phyloP scores from a whole-genome alignment of 108 stramenopile genomes.

The Fistulifera pelliculosa region DNA sequence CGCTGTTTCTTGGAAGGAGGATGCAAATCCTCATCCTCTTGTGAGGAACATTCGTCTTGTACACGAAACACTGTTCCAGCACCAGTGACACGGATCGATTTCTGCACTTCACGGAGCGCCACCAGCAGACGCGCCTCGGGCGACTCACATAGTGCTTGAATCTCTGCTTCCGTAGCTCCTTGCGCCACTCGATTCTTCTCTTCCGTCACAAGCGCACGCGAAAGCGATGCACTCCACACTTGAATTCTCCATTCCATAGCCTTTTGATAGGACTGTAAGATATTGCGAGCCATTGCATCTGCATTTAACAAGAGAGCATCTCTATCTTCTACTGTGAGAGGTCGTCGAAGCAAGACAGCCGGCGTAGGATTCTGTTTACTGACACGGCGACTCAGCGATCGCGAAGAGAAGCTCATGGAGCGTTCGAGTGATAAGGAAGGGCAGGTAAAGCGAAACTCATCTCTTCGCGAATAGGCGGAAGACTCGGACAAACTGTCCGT shows the following conservation, averaged over 20 bases:
- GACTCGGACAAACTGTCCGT: not conserved
- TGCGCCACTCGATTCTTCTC: constrained; percentile 30
- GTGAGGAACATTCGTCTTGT: constrained; percentile 17
- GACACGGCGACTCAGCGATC: not conserved
- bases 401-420: not conserved
- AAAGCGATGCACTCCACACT: constrained; percentile 57
- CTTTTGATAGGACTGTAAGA: constrained; percentile 65
- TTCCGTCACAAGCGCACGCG: constrained; percentile 36
- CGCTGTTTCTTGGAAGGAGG: constrained; percentile 22
- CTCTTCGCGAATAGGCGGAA: no score
- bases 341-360: constrained; percentile 43
- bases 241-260: constrained; percentile 67
- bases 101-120: constrained; percentile 16
- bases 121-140: constrained; percentile 31
- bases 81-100: constrained; percentile 43
- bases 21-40: constrained; percentile 12
- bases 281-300: constrained; percentile 67
- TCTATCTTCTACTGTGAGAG: constrained; percentile 51
- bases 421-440: constrained; percentile 48
- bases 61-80: constrained; percentile 66
- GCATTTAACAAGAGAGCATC: constrained; percentile 55
- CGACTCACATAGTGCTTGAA: constrained; percentile 18
- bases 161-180: constrained; percentile 14
- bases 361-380: constrained; percentile 21
- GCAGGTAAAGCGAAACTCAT: constrained; percentile 28